Conservation (phyloP, 805 yeast species). For the Yamadazyma akitaensis region DNA sequence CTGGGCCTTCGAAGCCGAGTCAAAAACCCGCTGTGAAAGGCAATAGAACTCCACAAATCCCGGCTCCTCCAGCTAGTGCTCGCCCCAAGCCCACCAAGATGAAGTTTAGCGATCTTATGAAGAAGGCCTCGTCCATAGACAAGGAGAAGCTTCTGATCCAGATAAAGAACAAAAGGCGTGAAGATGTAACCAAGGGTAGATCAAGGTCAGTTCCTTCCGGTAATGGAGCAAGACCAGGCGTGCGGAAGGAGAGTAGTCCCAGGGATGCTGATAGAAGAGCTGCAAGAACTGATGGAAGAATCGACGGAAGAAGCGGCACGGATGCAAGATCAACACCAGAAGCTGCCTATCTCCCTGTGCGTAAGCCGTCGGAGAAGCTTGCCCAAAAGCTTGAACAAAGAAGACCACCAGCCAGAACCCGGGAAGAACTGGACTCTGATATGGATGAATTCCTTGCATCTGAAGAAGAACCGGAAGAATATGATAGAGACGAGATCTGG, state of each 20-base stretch:
- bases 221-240: neutral
- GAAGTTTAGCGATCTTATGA: slow-evolving; percentile 66
- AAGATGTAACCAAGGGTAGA: neutral
- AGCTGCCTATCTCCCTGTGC: slow-evolving; percentile 38
- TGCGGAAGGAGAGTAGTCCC: no score
- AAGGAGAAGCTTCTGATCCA: slow-evolving; percentile 36
- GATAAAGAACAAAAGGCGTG: slow-evolving; percentile 20
- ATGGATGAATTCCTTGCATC: slow-evolving; percentile 54
- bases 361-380: slow-evolving; percentile 58
- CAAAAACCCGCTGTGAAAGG: neutral
- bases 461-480: slow-evolving; percentile 48
- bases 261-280: no score
- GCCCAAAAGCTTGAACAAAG: slow-evolving; percentile 41
- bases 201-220: neutral
- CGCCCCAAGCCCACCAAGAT: slow-evolving; percentile 20
- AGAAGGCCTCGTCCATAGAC: slow-evolving; percentile 61
- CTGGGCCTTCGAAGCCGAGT: neutral
- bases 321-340: neutral
- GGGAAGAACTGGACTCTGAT: slow-evolving; percentile 15
- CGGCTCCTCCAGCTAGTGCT: slow-evolving; percentile 2
- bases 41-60: slow-evolving; percentile 6
- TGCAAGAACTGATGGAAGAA: no score
- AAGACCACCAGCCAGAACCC: slow-evolving; percentile 8
- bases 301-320: no score
- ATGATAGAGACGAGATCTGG: slow-evolving; percentile 88